A percentile compares a stretch with the other conserved stretches of the same genome.
These are phyloP conservation scores for Diospyros kaki DNA, from an alignment of 148 eudicot genomes.

Conservation along the genomic window DNA sequence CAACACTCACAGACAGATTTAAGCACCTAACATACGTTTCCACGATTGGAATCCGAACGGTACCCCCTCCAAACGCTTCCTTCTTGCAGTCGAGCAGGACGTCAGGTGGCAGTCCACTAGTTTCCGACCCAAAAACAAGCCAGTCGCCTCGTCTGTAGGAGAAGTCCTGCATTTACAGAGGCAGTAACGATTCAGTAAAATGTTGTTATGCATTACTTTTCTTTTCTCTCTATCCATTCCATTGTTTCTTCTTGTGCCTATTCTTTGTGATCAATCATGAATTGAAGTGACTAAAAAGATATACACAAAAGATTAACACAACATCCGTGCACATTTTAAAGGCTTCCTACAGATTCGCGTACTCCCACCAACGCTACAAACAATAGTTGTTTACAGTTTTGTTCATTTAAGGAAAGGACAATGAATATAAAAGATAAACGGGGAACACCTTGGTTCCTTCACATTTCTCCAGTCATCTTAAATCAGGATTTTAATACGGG, in stretches of 20 bases:
- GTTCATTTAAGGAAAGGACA: background rate
- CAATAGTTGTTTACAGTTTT: too few species aligned
- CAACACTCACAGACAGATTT: slow-evolving; percentile 95
- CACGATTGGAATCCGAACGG: slow-evolving; percentile 84
- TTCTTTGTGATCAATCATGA: too few species aligned
- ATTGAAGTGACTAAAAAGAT: too few species aligned
- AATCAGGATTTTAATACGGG: background rate
- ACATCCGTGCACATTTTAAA: too few species aligned
- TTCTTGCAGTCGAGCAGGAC: slow-evolving; percentile 64
- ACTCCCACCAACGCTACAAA: too few species aligned
- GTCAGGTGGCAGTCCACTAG: slow-evolving; percentile 77
- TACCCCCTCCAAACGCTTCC: slow-evolving; percentile 65
- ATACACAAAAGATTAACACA: too few species aligned
- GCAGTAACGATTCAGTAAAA: too few species aligned
- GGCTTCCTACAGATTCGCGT: too few species aligned
- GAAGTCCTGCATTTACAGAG: slow-evolving; percentile 49
- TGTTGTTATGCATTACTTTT: too few species aligned
- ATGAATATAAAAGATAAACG: background rate
- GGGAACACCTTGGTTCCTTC: background rate
- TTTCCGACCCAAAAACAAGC: slow-evolving; percentile 96
- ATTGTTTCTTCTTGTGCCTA: too few species aligned
- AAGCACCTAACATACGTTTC: slow-evolving; percentile 93
- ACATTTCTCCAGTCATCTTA: background rate
- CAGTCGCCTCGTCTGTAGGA: slow-evolving; percentile 84
- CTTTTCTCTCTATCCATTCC: too few species aligned